phyloP scores from a whole-genome alignment of 768 basidiomycete species.

The Amanita jacksonii region DNA sequence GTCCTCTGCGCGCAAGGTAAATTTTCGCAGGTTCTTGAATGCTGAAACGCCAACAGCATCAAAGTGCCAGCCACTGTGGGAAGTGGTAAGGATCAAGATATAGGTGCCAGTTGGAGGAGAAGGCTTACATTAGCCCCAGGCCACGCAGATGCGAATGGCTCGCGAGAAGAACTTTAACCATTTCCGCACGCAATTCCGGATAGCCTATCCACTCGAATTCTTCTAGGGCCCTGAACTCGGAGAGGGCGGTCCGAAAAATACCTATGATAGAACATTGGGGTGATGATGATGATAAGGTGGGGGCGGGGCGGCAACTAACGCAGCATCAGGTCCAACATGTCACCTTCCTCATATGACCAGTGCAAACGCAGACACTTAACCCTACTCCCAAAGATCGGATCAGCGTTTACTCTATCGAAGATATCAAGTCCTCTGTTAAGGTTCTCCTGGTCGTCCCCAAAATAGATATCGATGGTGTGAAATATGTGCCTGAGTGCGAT shows the following conservation, averaged over 20 bases:
- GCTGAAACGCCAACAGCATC: constrained; percentile 61
- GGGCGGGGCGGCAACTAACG: constrained; percentile 29
- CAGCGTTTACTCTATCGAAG: constrained; percentile 55
- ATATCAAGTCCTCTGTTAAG: constrained; percentile 55
- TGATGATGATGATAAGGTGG: too few relatives aligned
- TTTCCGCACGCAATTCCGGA: constrained; percentile 58
- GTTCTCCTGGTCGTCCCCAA: constrained; percentile 55
- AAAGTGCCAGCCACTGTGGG: constrained; percentile 59
- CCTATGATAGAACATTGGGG: constrained; percentile 21
- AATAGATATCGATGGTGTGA: constrained; percentile 58
- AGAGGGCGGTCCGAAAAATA: constrained; percentile 53
- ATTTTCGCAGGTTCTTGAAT: constrained; percentile 50
- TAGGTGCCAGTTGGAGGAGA: not conserved
- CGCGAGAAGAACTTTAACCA: constrained; percentile 47
- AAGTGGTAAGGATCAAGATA: not conserved
- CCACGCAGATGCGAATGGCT: constrained; percentile 45
- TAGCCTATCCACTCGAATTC: constrained; percentile 77
- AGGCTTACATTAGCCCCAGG: constrained; percentile 47
- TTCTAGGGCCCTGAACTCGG: constrained; percentile 47
- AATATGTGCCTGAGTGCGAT: constrained; percentile 59
- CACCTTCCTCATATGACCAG: constrained; percentile 63
- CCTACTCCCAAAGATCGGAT: constrained; percentile 48
- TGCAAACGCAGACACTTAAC: constrained; percentile 54
- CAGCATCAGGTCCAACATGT: constrained; percentile 53
- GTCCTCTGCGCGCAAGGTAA: constrained; percentile 61